These are phyloP conservation scores for Talaromyces proteolyticus DNA, from an alignment of 495 filamentous ascomycete genomes.

Conservation along the genomic window DNA sequence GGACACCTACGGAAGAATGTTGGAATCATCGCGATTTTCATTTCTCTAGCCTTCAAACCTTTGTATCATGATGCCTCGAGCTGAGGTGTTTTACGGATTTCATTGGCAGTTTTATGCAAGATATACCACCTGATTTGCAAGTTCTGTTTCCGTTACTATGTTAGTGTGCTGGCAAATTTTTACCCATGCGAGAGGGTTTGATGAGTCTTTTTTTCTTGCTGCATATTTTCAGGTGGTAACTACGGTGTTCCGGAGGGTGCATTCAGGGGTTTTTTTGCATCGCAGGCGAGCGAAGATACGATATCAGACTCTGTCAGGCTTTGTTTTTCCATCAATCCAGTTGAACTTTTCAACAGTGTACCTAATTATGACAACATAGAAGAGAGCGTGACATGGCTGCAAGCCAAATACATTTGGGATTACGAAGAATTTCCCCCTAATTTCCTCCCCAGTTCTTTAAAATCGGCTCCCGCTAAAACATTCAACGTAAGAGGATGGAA, in stretches of 20 bases:
- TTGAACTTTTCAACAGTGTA: neutral
- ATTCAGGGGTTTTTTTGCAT: conserved; percentile 6
- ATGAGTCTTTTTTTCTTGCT: conserved; percentile 2
- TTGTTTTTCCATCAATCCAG: conserved; percentile 11
- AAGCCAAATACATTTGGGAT: too few species aligned
- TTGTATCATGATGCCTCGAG: neutral
- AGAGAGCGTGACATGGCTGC: too few species aligned
- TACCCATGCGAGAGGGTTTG: neutral
- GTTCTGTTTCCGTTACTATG: neutral
- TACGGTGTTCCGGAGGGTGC: neutral
- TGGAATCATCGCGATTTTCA: neutral
- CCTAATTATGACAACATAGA: neutral
- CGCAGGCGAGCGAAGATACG: conserved; percentile 21
- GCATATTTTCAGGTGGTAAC: neutral
- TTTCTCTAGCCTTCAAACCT: conserved; percentile 10
- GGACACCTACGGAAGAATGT: too few species aligned
- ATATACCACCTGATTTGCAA: neutral
- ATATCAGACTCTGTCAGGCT: conserved; percentile 11
- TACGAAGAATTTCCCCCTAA: too few species aligned
- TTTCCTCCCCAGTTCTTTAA: too few species aligned
- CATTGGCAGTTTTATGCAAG: neutral
- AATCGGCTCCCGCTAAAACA: too few species aligned
- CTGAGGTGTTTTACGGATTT: conserved; percentile 7
- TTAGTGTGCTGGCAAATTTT: neutral
- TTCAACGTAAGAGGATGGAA: too few species aligned